Evolutionary conservation across 2,329 filamentous ascomycete species (phyloP).

Genomic region (Lachnellula hyalina): DNA sequence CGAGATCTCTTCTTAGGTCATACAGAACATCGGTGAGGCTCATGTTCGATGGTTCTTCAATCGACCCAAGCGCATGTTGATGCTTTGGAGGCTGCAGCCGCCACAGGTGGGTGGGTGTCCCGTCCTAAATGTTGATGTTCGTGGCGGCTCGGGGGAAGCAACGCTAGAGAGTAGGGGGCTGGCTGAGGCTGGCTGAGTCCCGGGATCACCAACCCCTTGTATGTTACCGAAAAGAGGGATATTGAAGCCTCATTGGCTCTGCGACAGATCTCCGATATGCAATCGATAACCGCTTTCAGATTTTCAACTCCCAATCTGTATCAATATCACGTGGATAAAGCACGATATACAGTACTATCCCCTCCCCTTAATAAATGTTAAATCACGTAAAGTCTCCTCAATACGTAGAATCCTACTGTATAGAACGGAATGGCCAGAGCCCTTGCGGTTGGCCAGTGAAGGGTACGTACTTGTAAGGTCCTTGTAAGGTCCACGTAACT

Average conservation of each 20-base stretch:
- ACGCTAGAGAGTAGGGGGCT: not conserved
- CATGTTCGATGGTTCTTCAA: not conserved
- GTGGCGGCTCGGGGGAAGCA: not conserved
- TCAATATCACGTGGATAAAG: too few relatives aligned
- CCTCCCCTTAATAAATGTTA: too few relatives aligned
- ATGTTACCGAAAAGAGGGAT: not conserved
- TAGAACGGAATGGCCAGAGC: too few relatives aligned
- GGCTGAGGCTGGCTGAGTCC: not conserved
- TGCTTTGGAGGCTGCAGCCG: not conserved
- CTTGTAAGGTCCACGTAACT: too few relatives aligned
- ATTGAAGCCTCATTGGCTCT: not conserved
- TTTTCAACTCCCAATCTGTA: too few relatives aligned
- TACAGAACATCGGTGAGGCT: not conserved
- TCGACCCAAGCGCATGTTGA: not conserved
- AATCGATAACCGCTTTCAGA: too few relatives aligned
- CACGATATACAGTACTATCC: too few relatives aligned
- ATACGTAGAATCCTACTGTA: too few relatives aligned
- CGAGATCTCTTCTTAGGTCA: not conserved
- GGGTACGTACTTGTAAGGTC: too few relatives aligned
- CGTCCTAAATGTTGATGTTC: slow-evolving; percentile 2
- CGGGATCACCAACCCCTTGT: not conserved
- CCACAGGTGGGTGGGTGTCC: not conserved
- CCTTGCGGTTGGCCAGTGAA: too few relatives aligned
- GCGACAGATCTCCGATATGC: not conserved
- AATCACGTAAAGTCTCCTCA: too few relatives aligned